Evolutionary conservation across 768 basidiomycete genomes (phyloP).

Genomic region (Suillus bovinus): DNA sequence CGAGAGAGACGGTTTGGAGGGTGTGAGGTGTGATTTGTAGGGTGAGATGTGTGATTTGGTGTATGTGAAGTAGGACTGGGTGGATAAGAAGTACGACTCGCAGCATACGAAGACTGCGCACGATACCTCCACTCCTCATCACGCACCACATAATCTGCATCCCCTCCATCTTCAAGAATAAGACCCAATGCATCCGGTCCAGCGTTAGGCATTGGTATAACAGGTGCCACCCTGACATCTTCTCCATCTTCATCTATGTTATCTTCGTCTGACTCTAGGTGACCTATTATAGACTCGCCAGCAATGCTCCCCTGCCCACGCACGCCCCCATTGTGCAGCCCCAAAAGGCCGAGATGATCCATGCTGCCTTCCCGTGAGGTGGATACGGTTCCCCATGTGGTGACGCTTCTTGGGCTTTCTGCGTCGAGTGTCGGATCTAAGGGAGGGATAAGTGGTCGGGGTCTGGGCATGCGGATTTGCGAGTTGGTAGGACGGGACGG

Average conservation of each 20-base stretch:
- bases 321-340: constrained; percentile 31
- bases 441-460: constrained; percentile 10
- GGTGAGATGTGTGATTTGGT: background rate
- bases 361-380: constrained; percentile 26
- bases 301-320: constrained; percentile 26
- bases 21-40: background rate
- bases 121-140: constrained; percentile 16
- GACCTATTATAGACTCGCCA: constrained; percentile 21
- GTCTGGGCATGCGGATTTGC: constrained; percentile 2
- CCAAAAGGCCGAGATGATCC: constrained; percentile 31
- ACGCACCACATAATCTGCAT: background rate
- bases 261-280: constrained; percentile 15
- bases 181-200: constrained; percentile 29
- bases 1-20: background rate
- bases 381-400: constrained; percentile 38
- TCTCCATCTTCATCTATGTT: constrained; percentile 19
- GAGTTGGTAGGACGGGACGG: background rate
- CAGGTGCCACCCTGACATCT: constrained; percentile 17
- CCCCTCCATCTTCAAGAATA: constrained; percentile 33
- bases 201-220: constrained; percentile 19
- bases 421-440: constrained; percentile 14
- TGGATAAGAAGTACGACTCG: constrained; percentile 7
- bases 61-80: background rate
- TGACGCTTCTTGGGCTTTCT: constrained; percentile 35
- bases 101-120: constrained; percentile 12